Evolutionary conservation across 2,329 filamentous ascomycete genomes (phyloP).

Genomic region (Aspergillus novoparasiticus): DNA sequence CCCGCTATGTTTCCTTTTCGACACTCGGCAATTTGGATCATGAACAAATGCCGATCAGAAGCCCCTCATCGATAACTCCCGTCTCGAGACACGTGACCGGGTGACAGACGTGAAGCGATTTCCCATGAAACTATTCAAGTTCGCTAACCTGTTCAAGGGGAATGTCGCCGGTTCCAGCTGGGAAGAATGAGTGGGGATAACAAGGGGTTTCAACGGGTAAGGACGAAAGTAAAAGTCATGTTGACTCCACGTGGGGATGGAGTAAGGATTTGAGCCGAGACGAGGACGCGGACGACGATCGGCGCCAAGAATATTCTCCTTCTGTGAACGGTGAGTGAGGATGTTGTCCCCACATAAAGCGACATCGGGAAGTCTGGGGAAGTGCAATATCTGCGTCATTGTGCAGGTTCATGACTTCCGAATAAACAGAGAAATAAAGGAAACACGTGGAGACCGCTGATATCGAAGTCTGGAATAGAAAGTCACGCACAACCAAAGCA

Average conservation of each 20-base stretch:
- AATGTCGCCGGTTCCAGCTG: too few relatives aligned
- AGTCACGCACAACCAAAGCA: too few relatives aligned
- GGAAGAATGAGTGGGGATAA: neutral
- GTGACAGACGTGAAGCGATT: neutral
- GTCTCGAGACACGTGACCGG: neutral
- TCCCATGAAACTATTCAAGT: neutral
- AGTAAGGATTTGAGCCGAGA: neutral
- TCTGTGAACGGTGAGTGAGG: conserved; percentile 1
- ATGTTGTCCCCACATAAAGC: conserved; percentile 1
- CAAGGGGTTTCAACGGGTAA: neutral
- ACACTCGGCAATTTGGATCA: neutral
- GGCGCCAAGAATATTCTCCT: neutral
- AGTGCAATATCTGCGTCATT: neutral
- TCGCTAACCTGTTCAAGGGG: neutral
- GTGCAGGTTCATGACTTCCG: neutral
- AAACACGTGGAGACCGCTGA: neutral
- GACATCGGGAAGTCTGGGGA: conserved; percentile 1
- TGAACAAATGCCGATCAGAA: neutral
- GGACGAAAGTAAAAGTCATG: neutral
- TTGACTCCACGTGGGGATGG: neutral
- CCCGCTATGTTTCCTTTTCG: neutral
- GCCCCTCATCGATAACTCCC: conserved; percentile 1
- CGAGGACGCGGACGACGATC: neutral
- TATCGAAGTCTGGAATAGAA: neutral
- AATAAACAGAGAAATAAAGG: neutral